A percentile compares a stretch with the other conserved stretches of the same genome.
These are phyloP conservation scores for Diutina pseudorugosa DNA, from an alignment of 1,139 yeast genomes.

Conservation along the genomic window DNA sequence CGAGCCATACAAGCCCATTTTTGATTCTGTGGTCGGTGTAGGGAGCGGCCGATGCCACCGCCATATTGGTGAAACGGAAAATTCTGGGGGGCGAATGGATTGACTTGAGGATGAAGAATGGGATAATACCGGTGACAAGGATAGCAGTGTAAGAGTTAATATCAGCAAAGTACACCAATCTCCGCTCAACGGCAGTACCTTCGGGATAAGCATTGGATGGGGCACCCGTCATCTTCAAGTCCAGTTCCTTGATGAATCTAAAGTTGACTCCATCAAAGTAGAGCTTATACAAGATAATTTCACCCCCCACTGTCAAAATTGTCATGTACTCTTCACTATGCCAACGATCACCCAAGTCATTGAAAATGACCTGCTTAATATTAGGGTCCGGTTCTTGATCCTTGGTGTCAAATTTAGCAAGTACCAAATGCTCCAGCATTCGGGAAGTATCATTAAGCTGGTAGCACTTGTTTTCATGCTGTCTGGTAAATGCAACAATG, in stretches of 20 bases:
- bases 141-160: constrained; percentile 49
- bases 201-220: constrained; percentile 63
- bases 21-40: constrained; percentile 26
- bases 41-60: constrained; percentile 51
- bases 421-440: constrained; percentile 38
- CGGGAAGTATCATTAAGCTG: constrained; percentile 52
- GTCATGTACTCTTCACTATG: constrained; percentile 47
- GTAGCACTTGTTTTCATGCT: constrained; percentile 54
- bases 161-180: constrained; percentile 47
- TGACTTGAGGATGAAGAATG: constrained; percentile 57
- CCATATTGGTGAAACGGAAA: constrained; percentile 53
- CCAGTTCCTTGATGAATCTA: constrained; percentile 36
- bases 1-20: constrained; percentile 62
- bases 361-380: constrained; percentile 57
- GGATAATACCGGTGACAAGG: constrained; percentile 65
- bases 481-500: constrained; percentile 48
- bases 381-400: constrained; percentile 63
- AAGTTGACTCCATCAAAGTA: constrained; percentile 39
- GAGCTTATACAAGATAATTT: constrained; percentile 53
- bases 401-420: constrained; percentile 46
- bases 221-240: constrained; percentile 50
- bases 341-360: constrained; percentile 53
- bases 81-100: constrained; percentile 55
- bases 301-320: constrained; percentile 70
- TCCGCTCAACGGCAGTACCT: constrained; percentile 60